A percentile compares a stretch with the other conserved stretches of the same genome.
These are phyloP conservation scores for Amauroascus niger DNA, from an alignment of 2,329 filamentous ascomycete species.

Conservation along the genomic window DNA sequence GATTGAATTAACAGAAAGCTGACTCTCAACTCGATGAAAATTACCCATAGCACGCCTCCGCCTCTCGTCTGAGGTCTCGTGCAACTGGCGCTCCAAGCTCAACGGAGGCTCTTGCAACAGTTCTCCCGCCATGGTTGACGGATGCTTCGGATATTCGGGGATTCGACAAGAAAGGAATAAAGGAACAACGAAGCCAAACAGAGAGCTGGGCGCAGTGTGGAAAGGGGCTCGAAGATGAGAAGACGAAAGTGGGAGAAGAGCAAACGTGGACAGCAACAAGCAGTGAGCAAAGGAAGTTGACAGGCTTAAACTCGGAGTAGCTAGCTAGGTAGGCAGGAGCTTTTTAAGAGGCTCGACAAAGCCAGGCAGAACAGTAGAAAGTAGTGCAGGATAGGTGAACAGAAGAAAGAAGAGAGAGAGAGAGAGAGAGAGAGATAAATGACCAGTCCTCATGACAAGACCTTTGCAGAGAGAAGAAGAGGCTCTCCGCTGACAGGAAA, in stretches of 20 bases:
- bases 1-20: conserved; percentile 10
- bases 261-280: neutral
- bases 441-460: conserved; percentile 10
- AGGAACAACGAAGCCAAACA: neutral
- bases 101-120: neutral
- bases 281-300: neutral
- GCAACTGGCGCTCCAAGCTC: conserved; percentile 1
- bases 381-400: neutral
- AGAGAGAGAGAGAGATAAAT: neutral
- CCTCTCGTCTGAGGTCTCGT: conserved; percentile 13
- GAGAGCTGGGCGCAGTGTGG: neutral
- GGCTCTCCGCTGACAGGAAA: neutral
- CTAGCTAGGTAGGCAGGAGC: conserved; percentile 1
- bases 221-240: neutral
- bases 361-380: neutral
- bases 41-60: conserved; percentile 12
- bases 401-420: neutral
- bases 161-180: neutral
- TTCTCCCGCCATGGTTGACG: neutral
- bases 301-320: neutral
- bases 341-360: neutral
- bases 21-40: conserved; percentile 16
- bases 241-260: neutral
- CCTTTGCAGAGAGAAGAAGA: neutral
- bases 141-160: neutral